A percentile compares a stretch with the other conserved stretches of the same genome.
These are phyloP conservation scores for Patellifolia procumbens DNA, from an alignment of 179 eudicot species.

Conservation along the genomic window DNA sequence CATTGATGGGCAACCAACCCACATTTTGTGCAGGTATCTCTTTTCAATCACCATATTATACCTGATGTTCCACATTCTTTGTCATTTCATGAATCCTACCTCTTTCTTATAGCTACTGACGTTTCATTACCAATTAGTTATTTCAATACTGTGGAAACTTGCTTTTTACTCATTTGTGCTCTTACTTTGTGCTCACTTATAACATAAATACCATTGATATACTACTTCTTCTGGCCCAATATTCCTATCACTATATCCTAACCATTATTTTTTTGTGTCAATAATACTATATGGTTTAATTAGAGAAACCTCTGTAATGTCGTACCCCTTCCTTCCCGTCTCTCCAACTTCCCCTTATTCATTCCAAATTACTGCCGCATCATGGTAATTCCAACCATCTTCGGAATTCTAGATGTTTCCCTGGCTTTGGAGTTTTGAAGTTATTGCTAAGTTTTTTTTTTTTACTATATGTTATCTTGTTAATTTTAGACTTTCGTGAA, in stretches of 20 bases:
- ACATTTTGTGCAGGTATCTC: constrained; percentile 75
- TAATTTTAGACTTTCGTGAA: neutral
- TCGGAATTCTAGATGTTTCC: too few species aligned
- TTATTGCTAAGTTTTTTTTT: neutral
- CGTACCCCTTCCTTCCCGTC: neutral
- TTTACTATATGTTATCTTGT: neutral
- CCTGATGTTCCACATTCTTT: too few species aligned
- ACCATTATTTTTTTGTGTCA: neutral
- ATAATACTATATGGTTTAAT: neutral
- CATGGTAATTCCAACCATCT: neutral
- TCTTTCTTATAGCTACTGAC: neutral
- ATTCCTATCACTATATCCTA: neutral
- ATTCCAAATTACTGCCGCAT: neutral
- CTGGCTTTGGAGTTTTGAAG: neutral
- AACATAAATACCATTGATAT: too few species aligned
- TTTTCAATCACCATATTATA: too few species aligned
- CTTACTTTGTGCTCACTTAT: neutral
- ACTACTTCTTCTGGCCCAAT: neutral
- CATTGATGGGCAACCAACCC: constrained; percentile 55
- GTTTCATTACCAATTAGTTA: neutral
- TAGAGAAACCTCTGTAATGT: neutral
- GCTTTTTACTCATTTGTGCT: neutral
- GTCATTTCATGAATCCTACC: too few species aligned
- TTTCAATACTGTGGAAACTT: neutral
- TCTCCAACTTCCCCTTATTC: neutral